Evolutionary conservation across 2,329 filamentous ascomycete genomes (phyloP).

Genomic region (Apiospora saccharicola): DNA sequence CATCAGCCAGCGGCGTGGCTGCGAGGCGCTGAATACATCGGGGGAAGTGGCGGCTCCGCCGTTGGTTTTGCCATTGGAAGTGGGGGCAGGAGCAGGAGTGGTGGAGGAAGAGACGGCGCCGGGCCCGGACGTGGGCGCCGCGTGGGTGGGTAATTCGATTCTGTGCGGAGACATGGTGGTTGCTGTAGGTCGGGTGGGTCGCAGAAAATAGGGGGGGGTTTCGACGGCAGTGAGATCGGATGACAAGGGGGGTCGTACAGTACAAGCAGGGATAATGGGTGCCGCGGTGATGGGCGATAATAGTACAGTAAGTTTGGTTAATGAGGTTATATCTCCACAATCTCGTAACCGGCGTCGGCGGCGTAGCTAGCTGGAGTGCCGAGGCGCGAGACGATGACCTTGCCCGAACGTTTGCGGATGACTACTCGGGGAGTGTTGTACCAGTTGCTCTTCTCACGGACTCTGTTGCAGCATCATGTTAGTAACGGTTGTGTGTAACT

Average conservation of each 20-base stretch:
- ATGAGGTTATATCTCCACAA: conserved; percentile 4
- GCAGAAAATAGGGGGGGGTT: neutral
- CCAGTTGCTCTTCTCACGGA: conserved; percentile 40
- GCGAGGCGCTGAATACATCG: conserved; percentile 15
- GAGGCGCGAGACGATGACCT: conserved; percentile 37
- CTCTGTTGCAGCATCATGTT: conserved; percentile 28
- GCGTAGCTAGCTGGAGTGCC: conserved; percentile 32
- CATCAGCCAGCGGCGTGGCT: conserved; percentile 49
- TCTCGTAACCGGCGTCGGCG: conserved; percentile 22
- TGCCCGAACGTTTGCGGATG: conserved; percentile 38
- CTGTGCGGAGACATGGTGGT: conserved; percentile 42
- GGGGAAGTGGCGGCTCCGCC: neutral
- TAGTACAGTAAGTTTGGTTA: neutral
- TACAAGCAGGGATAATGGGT: neutral
- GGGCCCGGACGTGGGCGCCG: neutral
- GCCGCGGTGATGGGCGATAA: neutral
- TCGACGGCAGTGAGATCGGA: conserved; percentile 9
- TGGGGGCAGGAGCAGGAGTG: conserved; percentile 27
- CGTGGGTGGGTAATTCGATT: conserved; percentile 15
- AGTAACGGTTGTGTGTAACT: neutral
- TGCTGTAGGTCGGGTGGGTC: neutral
- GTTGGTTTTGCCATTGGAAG: conserved; percentile 27
- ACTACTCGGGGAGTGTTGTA: conserved; percentile 39
- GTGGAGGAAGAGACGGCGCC: conserved; percentile 21
- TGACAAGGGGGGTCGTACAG: neutral